Base-by-base conservation (phyloP, 768 basidiomycete species). In the Fistulinella prunicolor region DNA sequence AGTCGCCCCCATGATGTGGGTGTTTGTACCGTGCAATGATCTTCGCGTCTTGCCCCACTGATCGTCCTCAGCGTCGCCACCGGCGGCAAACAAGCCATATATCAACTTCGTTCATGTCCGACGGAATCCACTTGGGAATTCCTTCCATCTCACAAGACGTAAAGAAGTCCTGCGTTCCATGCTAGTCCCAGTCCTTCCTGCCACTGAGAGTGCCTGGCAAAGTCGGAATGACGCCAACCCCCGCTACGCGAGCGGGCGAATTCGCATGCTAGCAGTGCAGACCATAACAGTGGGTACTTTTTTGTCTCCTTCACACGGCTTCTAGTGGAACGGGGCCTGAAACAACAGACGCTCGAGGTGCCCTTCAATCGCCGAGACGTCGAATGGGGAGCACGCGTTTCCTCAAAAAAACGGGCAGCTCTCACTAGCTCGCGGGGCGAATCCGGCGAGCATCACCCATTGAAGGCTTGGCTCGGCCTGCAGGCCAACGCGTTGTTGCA, bases 71-170 rank as follows among this genome's bases (percentile, higher is more conserved):
- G 12, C 6, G 50, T 41, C 50, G 34, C 44, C 47, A 36, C 43
- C 37, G 38, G 32, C 38, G 38, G 35, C 47, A 47, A 46, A 28
- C 41, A 22, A 49, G 38, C 34, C 29, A 61, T 42, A 42, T 24
- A 56, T 46, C 30, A 42, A 30, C 34, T 44, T 38, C 32, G 41
- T 56, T 61, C 60, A 61, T 63, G 54, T 61, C 60, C 58, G 59
- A 48, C 45, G 32, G 21, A 47, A 28, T 32, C 30, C 9, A 9
- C 6, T 47, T 51, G 40, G 44, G 34, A 44, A 42, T 30, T 26
- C 6, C 10, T 28, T 9, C n/a, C 21, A 20, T 24, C 35, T 28
- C 45, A 38, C n/a, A 45, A 47, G 39, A 60, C 54, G 46, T 48
- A 51, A 47, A 44, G 28, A n/a, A 21, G 40, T 10, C 26, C 26